Conservation (phyloP, 2,329 filamentous ascomycete species). For the Curvularia sp. region DNA sequence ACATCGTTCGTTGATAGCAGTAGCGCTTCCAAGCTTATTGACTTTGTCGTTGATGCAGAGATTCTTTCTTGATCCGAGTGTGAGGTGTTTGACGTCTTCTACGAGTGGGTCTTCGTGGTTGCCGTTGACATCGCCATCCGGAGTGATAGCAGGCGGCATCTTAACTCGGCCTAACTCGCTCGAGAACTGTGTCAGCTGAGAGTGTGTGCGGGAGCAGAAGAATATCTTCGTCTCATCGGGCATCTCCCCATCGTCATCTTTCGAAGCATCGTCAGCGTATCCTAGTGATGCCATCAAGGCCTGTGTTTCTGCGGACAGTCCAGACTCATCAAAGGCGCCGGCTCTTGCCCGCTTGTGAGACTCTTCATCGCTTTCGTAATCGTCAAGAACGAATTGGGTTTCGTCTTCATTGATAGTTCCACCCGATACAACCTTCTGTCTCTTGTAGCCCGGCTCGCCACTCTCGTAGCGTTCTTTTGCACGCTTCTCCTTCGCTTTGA, state of each 20-base stretch:
- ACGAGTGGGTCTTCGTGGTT: slow-evolving; percentile 43
- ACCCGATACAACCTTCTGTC: slow-evolving; percentile 35
- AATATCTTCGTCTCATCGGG: slow-evolving; percentile 81
- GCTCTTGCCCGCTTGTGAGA: slow-evolving; percentile 29
- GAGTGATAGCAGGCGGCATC: slow-evolving; percentile 72
- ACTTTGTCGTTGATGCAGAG: slow-evolving; percentile 90
- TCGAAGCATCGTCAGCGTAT: slow-evolving; percentile 38
- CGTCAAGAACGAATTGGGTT: slow-evolving; percentile 76
- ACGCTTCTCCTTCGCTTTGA: slow-evolving; percentile 68
- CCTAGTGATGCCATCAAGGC: slow-evolving; percentile 71
- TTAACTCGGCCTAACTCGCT: slow-evolving; percentile 79
- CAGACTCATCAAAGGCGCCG: slow-evolving; percentile 46
- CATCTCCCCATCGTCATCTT: slow-evolving; percentile 58
- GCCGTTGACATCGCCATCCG: slow-evolving; percentile 24
- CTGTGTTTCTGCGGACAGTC: slow-evolving; percentile 76
- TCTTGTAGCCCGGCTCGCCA: slow-evolving; percentile 59
- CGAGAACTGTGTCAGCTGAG: slow-evolving; percentile 87
- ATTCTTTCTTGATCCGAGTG: slow-evolving; percentile 85
- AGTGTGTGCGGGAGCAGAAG: slow-evolving; percentile 92
- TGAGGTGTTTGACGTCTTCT: slow-evolving; percentile 78
- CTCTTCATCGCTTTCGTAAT: slow-evolving; percentile 72
- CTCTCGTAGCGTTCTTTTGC: slow-evolving; percentile 60
- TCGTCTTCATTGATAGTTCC: slow-evolving; percentile 56
- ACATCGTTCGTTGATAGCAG: slow-evolving; percentile 92
- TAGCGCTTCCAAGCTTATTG: slow-evolving; percentile 69